These are phyloP conservation scores for Cladosporium colombiae DNA, from an alignment of 2,329 filamentous ascomycete species.

Conservation along the genomic window DNA sequence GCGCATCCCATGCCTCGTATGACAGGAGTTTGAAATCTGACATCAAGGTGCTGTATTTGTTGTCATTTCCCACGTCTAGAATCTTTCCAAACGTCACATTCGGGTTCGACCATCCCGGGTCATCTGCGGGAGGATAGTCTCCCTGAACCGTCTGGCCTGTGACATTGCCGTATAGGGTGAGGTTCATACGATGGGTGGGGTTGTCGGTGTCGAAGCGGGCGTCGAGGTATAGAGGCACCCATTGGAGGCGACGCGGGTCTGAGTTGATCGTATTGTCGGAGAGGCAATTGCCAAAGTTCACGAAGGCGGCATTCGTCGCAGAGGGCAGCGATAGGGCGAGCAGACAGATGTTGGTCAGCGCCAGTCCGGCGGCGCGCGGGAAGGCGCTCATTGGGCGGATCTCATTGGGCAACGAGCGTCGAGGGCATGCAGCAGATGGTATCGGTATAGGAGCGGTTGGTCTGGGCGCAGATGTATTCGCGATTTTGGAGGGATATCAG, in stretches of 20 bases:
- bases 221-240: conserved; percentile 72
- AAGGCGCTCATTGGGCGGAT: conserved; percentile 24
- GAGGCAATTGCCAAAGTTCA: conserved; percentile 86
- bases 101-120: conserved; percentile 63
- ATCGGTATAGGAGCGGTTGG: neutral
- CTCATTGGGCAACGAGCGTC: conserved; percentile 10
- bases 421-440: neutral
- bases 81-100: conserved; percentile 75
- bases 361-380: conserved; percentile 24
- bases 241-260: conserved; percentile 68
- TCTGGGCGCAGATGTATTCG: conserved; percentile 1
- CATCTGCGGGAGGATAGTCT: conserved; percentile 61
- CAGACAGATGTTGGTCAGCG: conserved; percentile 23
- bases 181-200: conserved; percentile 64
- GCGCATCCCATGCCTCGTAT: conserved; percentile 66
- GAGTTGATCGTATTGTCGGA: conserved; percentile 58
- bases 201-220: conserved; percentile 65
- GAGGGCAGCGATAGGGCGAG: conserved; percentile 44
- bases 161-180: conserved; percentile 90
- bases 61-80: conserved; percentile 54
- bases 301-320: conserved; percentile 61
- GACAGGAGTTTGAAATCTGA: conserved; percentile 72
- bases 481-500: neutral
- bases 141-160: conserved; percentile 65
- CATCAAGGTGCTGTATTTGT: conserved; percentile 72